Percentiles rank a stretch among this genome's conserved stretches.
phyloP scores from a whole-genome alignment of 768 basidiomycete species.

The Cantharellus cinnabarinus region DNA sequence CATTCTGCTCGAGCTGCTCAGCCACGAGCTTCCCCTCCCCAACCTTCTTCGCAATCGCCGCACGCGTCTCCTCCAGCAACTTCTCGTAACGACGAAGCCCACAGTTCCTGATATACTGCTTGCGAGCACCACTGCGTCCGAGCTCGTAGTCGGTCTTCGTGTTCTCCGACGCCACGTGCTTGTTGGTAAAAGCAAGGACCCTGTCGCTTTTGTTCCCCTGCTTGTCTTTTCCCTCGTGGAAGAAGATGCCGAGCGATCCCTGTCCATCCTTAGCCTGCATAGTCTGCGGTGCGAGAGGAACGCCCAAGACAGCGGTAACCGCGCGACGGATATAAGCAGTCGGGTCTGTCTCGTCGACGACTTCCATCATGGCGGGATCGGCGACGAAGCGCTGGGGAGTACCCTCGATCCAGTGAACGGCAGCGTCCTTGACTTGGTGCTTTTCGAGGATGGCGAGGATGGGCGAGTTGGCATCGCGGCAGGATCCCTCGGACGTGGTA shows the following conservation, averaged over 20 bases:
- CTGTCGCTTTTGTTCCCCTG: not conserved
- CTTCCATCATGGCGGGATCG: not conserved
- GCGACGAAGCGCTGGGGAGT: not conserved
- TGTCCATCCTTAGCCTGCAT: not conserved
- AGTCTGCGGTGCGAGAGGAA: not conserved
- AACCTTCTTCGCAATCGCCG: conserved; percentile 1
- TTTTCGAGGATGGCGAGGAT: not conserved
- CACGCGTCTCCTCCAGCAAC: conserved; percentile 5
- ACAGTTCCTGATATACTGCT: conserved; percentile 5
- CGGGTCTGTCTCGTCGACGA: not conserved
- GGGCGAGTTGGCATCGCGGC: not conserved
- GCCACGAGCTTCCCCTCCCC: not conserved
- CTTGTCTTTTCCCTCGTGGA: conserved; percentile 3
- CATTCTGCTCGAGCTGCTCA: not conserved
- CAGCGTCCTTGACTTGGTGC: not conserved
- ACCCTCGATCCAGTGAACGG: not conserved
- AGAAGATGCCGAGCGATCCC: conserved; percentile 4
- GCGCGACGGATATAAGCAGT: not conserved
- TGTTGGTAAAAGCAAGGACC: not conserved
- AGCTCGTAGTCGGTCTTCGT: conserved; percentile 11
- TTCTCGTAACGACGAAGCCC: conserved; percentile 4
- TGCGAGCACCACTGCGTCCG: not conserved
- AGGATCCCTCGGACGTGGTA: not conserved
- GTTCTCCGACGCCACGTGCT: conserved; percentile 7
- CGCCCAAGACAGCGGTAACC: not conserved